Percentiles rank a stretch among this genome's conserved stretches.
phyloP scores from a whole-genome alignment of 1,284 basidiomycete genomes.

The Tilletia caries region DNA sequence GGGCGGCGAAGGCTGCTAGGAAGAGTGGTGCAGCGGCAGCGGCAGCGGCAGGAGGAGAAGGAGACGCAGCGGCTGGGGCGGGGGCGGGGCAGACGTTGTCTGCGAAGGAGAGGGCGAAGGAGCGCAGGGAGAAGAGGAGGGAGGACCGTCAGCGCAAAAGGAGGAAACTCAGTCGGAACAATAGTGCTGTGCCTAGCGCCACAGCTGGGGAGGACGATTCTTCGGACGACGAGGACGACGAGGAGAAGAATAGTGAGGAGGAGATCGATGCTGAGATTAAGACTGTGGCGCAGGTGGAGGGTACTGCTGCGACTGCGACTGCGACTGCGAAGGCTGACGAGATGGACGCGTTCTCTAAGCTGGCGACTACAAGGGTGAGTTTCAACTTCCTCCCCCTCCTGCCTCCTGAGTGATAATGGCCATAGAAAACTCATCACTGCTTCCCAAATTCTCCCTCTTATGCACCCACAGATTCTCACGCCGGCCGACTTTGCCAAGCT shows the following conservation, averaged over 20 bases:
- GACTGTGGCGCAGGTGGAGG: slow-evolving; percentile 9
- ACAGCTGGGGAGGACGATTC: slow-evolving; percentile 39
- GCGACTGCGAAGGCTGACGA: slow-evolving; percentile 10
- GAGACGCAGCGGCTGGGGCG: slow-evolving; percentile 22
- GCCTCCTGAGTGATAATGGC: background rate
- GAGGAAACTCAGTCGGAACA: slow-evolving; percentile 37
- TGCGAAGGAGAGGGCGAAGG: slow-evolving; percentile 19
- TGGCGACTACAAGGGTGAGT: slow-evolving; percentile 59
- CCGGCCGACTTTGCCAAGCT: slow-evolving; percentile 94
- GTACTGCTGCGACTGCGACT: slow-evolving; percentile 18
- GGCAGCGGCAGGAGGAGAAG: slow-evolving; percentile 25
- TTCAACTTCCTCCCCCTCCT: background rate
- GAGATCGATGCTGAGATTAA: slow-evolving; percentile 25
- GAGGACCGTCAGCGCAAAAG: slow-evolving; percentile 38
- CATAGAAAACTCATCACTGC: background rate
- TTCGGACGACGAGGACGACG: slow-evolving; percentile 34
- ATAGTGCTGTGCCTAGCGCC: slow-evolving; percentile 17
- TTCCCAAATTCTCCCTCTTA: too few species aligned
- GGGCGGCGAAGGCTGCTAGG: slow-evolving; percentile 19
- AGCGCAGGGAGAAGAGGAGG: slow-evolving; percentile 21
- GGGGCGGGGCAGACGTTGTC: slow-evolving; percentile 11
- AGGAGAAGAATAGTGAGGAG: slow-evolving; percentile 20
- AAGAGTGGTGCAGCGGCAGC: slow-evolving; percentile 17
- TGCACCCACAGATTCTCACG: slow-evolving; percentile 73
- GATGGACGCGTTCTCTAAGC: slow-evolving; percentile 38